These are phyloP conservation scores for Yarrowia porcina DNA, from an alignment of 805 yeast genomes.

Conservation along the genomic window DNA sequence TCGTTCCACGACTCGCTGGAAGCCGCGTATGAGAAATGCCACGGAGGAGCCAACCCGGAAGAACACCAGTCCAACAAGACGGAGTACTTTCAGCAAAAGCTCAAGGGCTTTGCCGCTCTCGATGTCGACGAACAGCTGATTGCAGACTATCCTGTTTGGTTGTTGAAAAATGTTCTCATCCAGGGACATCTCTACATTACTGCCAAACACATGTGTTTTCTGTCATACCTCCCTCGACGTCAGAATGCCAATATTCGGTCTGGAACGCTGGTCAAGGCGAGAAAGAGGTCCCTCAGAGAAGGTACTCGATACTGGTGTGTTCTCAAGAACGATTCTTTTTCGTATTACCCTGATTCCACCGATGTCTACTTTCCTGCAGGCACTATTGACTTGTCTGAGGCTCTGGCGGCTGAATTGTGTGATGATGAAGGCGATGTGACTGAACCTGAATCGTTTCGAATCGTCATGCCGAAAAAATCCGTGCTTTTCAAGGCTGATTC, in stretches of 20 bases:
- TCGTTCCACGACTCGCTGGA: constrained; percentile 25
- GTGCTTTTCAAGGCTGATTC: constrained; percentile 74
- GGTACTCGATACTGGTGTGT: constrained; percentile 73
- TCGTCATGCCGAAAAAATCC: constrained; percentile 55
- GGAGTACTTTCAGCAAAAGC: constrained; percentile 22
- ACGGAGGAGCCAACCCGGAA: constrained; percentile 21
- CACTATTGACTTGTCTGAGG: constrained; percentile 67
- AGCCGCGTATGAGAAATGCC: constrained; percentile 22
- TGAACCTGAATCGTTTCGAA: constrained; percentile 50
- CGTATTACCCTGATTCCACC: constrained; percentile 65
- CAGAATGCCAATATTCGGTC: constrained; percentile 44
- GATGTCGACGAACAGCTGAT: constrained; percentile 25
- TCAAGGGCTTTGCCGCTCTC: constrained; percentile 20
- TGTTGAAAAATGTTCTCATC: constrained; percentile 72
- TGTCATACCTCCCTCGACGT: constrained; percentile 69
- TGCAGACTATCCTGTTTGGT: constrained; percentile 69
- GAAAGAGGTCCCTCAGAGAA: constrained; percentile 32
- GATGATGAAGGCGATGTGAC: constrained; percentile 29
- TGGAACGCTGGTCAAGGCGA: constrained; percentile 50
- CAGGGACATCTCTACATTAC: constrained; percentile 87
- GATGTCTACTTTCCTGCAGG: constrained; percentile 81
- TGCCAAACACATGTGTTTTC: constrained; percentile 58
- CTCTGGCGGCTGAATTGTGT: constrained; percentile 57
- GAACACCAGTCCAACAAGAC: constrained; percentile 15
- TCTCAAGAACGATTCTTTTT: constrained; percentile 62